Base-by-base conservation (phyloP, 495 filamentous ascomycete genomes). In the Penicillium subrubescens region DNA sequence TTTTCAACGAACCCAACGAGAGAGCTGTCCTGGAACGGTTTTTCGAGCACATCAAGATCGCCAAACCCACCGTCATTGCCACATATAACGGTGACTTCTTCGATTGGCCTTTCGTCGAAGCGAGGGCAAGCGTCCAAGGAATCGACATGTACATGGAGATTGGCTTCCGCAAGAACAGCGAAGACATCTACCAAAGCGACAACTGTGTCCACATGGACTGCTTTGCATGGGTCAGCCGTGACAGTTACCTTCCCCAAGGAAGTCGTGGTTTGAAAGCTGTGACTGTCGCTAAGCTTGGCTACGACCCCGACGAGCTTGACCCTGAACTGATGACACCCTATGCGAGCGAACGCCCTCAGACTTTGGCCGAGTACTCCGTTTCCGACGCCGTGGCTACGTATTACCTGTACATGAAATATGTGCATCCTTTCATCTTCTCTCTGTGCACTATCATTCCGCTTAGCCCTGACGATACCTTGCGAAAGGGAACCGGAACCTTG, bases 71-170 rank as follows among this genome's bases (percentile, higher is more conserved):
- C 0, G 93, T 99, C 17, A 97, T 99, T 71, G 95, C 94, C 17
- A 97, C 96, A 5, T 99, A 99, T 83, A 99, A 99, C 90, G 95
- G 95, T 76, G 95, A 99, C 83, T 99, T 98, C 69, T 99, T 99
- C 87, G 95, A 99, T 87, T 99, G 95, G 95, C 95, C 96, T 0
- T 99, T 95, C 69, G 93, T 99, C 17, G 95, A 99, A 79, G 86
- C 96, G 21, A 85, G 95, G 74, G 92, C 95, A 15, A 95, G 92
- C 73, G 83, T 96, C 39, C 87, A 93, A 52, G 95, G 95, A n/a
- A 97, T 99, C 72, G 95, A 99, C 75, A 97, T 99, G 95, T 99
- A 98, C 75, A 90, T 86, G 64, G 96, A 99, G 73, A 98, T 97
- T 68, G 95, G 95, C 4, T 99, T 97, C 84, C 87, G 88, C 60